Evolutionary conservation across 2,329 filamentous ascomycete species (phyloP), one percentile per base, ranked within the genome.

Genomic region (Fusarium albidum): DNA sequence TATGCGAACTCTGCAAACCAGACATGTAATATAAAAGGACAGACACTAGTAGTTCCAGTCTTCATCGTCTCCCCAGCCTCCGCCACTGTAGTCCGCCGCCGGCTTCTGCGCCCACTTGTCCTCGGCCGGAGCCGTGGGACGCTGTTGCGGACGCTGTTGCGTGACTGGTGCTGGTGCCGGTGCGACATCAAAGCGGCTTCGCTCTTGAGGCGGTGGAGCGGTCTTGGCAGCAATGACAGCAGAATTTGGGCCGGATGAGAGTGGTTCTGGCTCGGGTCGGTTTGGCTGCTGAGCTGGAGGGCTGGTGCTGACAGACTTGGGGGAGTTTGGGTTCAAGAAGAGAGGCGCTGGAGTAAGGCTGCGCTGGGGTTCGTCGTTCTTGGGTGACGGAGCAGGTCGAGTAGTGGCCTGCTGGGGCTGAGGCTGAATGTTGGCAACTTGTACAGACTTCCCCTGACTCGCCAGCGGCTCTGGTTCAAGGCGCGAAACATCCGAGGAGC

Each of bases 81-180:
- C 64, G 9, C 64, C 64, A 40, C 64, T 66, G 42, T 66, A 66
- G 31, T 66, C 64, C 18, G 55, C 56, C 14, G 51, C 50, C 10
- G 59, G 54, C 18, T 66, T 66, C 47, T 66, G 65, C 39, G 64
- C 57, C 64, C 64, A 66, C 26, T 66, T 66, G 5, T 67, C 61
- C 17, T 65, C 50, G 6, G 33, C 42, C 10, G 37, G 26, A 5
- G 49, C 18, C 8, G 38, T 38, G 9, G 37, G 14, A 26, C 43
- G 9, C 7, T 37, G 27, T 1, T 27, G 18, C n/a, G n/a, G n/a
- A n/a, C n/a, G n/a, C 9, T 55, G 43, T 6, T 34, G 15, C 18
- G n/a, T 15, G 13, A 26, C 15, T 4, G 46, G 27, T n/a, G 39
- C 48, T 3, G 27, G 15, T 25, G 11, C 18, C 18, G 12, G 33